Base-by-base conservation (phyloP, 495 filamentous ascomycete genomes). In the Barbatosphaeria neglecta region DNA sequence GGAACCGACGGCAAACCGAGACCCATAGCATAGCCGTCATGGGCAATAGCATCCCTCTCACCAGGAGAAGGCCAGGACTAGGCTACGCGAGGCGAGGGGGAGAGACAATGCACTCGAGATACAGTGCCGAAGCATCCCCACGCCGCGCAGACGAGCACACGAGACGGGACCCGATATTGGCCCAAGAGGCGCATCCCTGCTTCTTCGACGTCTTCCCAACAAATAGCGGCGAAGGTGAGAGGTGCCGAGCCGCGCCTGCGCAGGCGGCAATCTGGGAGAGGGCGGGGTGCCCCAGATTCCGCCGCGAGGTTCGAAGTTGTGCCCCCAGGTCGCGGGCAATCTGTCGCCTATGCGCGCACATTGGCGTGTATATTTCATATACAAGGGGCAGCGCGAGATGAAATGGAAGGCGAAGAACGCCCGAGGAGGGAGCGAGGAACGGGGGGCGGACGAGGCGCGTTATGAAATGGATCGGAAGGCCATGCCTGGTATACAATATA, bases 231-330 rank as follows among this genome's bases (percentile, higher is more conserved):
- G n/a, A 6, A 22, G 35, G 20, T 40, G 13, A 46, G 40, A 39
- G 27, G 15, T 52, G 51, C 51, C 52, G 55, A 50, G 31, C 22
- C 28, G 54, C 46, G 53, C 53, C 46, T 47, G 53, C 51, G 51
- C 43, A 43, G 18, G 43, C 54, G 53, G 59, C 54, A 53, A 47
- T 51, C 41, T n/a, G n/a, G n/a, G n/a, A 43, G 35, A 25, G n/a
- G 46, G 51, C 49, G 57, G 55, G 62, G 60, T 57, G 52, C 61
- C 61, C 59, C 54, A 41, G 55, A 55, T 48, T 58, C 33, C 16
- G n/a, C n/a, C 38, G 17, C 38, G 49, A 41, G 47, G 22, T 25
- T 19, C 31, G 50, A 62, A 58, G 59, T 15, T 65, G n/a, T n/a
- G n/a, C n/a, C n/a, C n/a, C n/a, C n/a, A n/a, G n/a, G n/a, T 35